These are phyloP conservation scores for Dactylellina leptospora DNA, from an alignment of 2,329 filamentous ascomycete genomes.

Conservation along the genomic window DNA sequence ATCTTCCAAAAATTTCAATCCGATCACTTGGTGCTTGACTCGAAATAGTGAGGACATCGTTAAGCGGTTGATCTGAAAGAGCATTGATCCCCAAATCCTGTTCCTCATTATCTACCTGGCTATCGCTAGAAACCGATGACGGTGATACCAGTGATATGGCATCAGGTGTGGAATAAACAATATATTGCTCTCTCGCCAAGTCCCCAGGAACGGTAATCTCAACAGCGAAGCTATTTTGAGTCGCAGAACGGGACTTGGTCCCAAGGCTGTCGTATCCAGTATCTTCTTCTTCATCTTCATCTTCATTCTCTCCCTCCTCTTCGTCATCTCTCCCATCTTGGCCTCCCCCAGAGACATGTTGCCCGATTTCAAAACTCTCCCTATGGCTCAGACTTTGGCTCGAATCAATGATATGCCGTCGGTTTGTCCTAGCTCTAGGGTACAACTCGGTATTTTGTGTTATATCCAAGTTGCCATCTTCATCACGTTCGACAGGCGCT, in stretches of 20 bases:
- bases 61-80: not conserved
- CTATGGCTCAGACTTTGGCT: slow-evolving; percentile 12
- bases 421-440: slow-evolving; percentile 6
- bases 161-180: slow-evolving; percentile 13
- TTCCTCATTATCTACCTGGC: not conserved
- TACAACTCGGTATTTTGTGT: not conserved
- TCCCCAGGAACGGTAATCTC: not conserved
- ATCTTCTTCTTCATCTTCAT: not conserved
- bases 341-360: not conserved
- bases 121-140: not conserved
- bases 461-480: not conserved
- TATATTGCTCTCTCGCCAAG: slow-evolving; percentile 12
- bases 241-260: not conserved
- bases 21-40: not conserved
- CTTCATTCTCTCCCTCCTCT: not conserved
- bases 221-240: slow-evolving; percentile 16
- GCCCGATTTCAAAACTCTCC: not conserved
- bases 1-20: slow-evolving; percentile 8
- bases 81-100: not conserved
- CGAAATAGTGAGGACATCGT: not conserved
- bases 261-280: not conserved
- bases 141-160: not conserved
- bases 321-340: not conserved
- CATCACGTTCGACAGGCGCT: not conserved
- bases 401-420: slow-evolving; percentile 32